Conservation (phyloP, 495 filamentous ascomycete species). For the Articulospora tetracladia region DNA sequence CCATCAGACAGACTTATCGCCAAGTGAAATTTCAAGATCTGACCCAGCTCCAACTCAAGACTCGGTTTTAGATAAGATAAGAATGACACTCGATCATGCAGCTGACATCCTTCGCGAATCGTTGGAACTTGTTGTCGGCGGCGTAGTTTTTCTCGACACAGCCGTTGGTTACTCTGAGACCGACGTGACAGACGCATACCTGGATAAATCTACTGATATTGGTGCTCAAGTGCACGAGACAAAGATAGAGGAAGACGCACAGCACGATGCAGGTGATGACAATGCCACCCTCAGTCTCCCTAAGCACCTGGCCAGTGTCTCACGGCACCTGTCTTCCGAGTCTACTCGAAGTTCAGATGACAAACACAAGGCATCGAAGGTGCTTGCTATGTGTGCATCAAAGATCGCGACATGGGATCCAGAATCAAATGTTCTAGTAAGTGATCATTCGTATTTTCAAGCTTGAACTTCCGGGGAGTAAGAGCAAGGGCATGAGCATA, state of each 20-base stretch:
- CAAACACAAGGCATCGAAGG: slow-evolving; percentile 16
- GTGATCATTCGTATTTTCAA: too few relatives aligned
- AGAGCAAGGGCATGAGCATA: too few relatives aligned
- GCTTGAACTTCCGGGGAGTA: too few relatives aligned
- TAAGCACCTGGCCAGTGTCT: not conserved
- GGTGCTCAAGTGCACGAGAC: not conserved
- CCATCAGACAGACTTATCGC: not conserved
- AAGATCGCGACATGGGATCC: slow-evolving; percentile 4
- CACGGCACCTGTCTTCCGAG: slow-evolving; percentile 2
- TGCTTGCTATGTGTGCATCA: slow-evolving; percentile 15
- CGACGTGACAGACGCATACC: not conserved
- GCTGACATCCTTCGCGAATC: slow-evolving; percentile 21
- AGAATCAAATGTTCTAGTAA: not conserved
- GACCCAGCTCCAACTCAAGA: not conserved
- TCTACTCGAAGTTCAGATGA: slow-evolving; percentile 9
- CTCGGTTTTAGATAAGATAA: slow-evolving; percentile 18
- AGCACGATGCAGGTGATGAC: not conserved
- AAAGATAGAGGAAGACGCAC: not conserved
- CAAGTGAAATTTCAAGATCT: not conserved
- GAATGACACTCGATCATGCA: slow-evolving; percentile 13
- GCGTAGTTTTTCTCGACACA: slow-evolving; percentile 19
- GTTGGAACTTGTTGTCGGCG: slow-evolving; percentile 15
- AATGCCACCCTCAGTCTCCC: not conserved
- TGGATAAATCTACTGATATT: not conserved
- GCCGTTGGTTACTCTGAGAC: slow-evolving; percentile 10